phyloP scores from a whole-genome alignment of 805 yeast species.

The Yamadazyma laniorum region DNA sequence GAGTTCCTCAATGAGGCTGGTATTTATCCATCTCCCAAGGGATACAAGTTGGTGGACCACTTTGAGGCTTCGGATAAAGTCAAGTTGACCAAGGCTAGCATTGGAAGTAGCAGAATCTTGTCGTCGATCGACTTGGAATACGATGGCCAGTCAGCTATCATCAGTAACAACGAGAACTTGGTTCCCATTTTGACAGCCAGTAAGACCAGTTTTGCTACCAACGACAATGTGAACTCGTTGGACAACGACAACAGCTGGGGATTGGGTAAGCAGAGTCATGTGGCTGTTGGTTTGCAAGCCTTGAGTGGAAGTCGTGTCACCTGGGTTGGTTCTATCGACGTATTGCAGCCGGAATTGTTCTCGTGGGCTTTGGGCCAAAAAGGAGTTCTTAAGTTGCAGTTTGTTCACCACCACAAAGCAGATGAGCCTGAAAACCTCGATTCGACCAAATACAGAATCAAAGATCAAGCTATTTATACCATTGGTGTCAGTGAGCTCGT shows the following conservation, averaged over 20 bases:
- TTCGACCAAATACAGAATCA: conserved; percentile 61
- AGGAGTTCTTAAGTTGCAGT: conserved; percentile 57
- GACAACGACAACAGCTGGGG: conserved; percentile 63
- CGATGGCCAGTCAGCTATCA: conserved; percentile 64
- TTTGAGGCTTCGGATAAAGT: conserved; percentile 40
- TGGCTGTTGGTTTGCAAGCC: conserved; percentile 78
- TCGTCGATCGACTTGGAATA: conserved; percentile 18
- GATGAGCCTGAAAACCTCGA: conserved; percentile 41
- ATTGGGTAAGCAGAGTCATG: conserved; percentile 72
- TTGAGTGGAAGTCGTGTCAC: conserved; percentile 70
- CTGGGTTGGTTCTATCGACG: conserved; percentile 74
- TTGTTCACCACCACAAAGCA: conserved; percentile 54
- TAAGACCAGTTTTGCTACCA: conserved; percentile 56
- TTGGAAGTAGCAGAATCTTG: conserved; percentile 21
- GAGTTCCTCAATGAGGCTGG: conserved; percentile 77
- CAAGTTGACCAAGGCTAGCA: conserved; percentile 31
- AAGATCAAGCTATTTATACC: conserved; percentile 62
- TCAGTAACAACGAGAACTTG: conserved; percentile 65
- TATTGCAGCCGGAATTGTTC: conserved; percentile 40
- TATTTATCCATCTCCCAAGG: conserved; percentile 77
- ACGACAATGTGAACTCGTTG: conserved; percentile 42
- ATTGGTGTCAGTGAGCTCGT: conserved; percentile 47
- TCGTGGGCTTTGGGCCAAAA: conserved; percentile 75
- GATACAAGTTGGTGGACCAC: conserved; percentile 62
- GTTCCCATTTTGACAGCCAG: conserved; percentile 72